These are phyloP conservation scores for Neurospora pannonica DNA, from an alignment of 495 filamentous ascomycete species.

Conservation along the genomic window DNA sequence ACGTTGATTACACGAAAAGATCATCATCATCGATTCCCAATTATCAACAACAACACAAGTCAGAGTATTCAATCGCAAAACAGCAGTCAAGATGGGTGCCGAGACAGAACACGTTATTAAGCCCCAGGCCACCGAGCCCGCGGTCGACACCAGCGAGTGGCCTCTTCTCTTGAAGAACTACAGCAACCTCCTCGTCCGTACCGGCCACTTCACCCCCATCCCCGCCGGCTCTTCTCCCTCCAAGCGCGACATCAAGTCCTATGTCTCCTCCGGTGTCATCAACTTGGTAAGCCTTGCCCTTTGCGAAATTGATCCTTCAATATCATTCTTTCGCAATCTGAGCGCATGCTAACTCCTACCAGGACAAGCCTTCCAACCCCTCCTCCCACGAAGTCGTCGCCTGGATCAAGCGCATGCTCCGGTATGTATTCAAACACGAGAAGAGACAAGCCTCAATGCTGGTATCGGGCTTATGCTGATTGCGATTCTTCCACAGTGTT, in stretches of 20 bases:
- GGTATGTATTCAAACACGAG: conserved; percentile 39
- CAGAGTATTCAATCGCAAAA: background rate
- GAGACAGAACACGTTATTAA: conserved; percentile 77
- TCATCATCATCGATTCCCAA: background rate
- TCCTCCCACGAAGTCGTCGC: conserved; percentile 97
- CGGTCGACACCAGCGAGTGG: conserved; percentile 70
- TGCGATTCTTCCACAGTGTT: conserved; percentile 41
- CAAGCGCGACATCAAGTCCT: conserved; percentile 88
- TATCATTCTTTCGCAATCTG: background rate
- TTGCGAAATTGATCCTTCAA: background rate
- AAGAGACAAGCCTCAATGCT: background rate
- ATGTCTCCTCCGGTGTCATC: conserved; percentile 92
- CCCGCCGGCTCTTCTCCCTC: conserved; percentile 76
- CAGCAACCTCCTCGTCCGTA: conserved; percentile 73
- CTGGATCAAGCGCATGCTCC: conserved; percentile 94
- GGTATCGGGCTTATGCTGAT: conserved; percentile 13
- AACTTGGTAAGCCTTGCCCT: conserved; percentile 38
- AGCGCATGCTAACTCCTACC: conserved; percentile 27
- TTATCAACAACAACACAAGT: background rate
- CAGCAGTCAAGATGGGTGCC: conserved; percentile 7
- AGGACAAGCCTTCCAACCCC: conserved; percentile 93
- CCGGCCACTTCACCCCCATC: conserved; percentile 89
- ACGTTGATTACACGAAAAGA: background rate
- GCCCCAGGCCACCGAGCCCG: conserved; percentile 63
- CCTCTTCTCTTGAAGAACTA: conserved; percentile 91